These are phyloP conservation scores for Xerocomus potaroensis DNA, from an alignment of 768 basidiomycete species.

Conservation along the genomic window DNA sequence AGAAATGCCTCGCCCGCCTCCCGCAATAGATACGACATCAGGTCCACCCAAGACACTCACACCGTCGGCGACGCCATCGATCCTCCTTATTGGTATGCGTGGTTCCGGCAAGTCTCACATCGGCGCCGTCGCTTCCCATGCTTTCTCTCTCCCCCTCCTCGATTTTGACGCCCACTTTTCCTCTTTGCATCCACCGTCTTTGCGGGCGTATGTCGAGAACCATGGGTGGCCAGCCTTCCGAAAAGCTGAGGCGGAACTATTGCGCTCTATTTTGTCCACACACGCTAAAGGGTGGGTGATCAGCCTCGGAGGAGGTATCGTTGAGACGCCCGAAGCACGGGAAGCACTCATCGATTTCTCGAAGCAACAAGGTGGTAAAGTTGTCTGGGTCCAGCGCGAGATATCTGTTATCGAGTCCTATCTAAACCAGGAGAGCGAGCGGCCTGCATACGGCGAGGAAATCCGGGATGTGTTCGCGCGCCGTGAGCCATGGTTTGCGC, in stretches of 20 bases:
- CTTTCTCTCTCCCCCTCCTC: constrained; percentile 68
- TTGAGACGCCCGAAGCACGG: constrained; percentile 78
- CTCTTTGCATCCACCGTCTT: constrained; percentile 51
- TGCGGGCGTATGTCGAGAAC: constrained; percentile 74
- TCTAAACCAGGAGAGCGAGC: constrained; percentile 65
- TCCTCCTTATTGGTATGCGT: constrained; percentile 91
- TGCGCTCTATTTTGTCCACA: constrained; percentile 60
- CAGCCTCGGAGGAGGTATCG: constrained; percentile 91
- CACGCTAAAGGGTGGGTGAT: constrained; percentile 64
- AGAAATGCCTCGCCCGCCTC: constrained; percentile 47
- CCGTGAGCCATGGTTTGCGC: constrained; percentile 81
- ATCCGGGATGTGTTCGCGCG: constrained; percentile 80
- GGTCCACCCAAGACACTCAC: constrained; percentile 6
- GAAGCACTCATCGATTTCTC: constrained; percentile 66
- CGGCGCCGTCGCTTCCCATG: constrained; percentile 68
- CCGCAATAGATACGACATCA: constrained; percentile 43
- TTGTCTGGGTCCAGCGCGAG: constrained; percentile 82
- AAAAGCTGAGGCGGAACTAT: constrained; percentile 62
- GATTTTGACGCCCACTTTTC: constrained; percentile 86
- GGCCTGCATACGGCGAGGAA: constrained; percentile 88
- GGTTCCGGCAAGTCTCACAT: constrained; percentile 94
- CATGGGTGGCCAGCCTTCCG: constrained; percentile 92
- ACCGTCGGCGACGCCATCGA: constrained; percentile 44
- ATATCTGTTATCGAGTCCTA: constrained; percentile 79
- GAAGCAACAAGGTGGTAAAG: constrained; percentile 51